Evolutionary conservation across 1,284 basidiomycete species (phyloP).

Genomic region (Leccinum subrobustum): DNA sequence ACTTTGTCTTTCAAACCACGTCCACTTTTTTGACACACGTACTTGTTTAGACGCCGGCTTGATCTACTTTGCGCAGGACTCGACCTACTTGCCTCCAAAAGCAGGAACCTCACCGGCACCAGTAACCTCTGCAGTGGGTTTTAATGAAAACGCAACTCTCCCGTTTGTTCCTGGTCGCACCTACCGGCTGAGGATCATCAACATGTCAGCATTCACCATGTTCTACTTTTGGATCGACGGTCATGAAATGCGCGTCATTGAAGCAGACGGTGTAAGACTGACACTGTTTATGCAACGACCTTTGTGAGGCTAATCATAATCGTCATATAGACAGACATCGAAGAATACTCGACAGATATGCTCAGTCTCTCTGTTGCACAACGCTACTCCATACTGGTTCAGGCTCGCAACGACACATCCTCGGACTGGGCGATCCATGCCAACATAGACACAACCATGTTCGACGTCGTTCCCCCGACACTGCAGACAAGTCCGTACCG

Average conservation of each 20-base stretch:
- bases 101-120: constrained; percentile 45
- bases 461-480: constrained; percentile 71
- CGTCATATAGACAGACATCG: constrained; percentile 62
- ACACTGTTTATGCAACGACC: background rate
- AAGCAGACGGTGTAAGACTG: constrained; percentile 76
- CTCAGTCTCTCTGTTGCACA: constrained; percentile 83
- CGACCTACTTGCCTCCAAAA: constrained; percentile 64
- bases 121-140: constrained; percentile 61
- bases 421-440: constrained; percentile 89
- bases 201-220: constrained; percentile 69
- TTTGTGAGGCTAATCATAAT: background rate
- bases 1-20: constrained; percentile 9
- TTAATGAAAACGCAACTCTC: constrained; percentile 86
- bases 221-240: constrained; percentile 92
- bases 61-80: constrained; percentile 83
- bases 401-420: constrained; percentile 81
- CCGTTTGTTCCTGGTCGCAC: constrained; percentile 83
- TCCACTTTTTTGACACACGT: background rate
- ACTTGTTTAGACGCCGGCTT: constrained; percentile 64
- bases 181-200: constrained; percentile 76
- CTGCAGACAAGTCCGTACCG: constrained; percentile 70
- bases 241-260: constrained; percentile 88
- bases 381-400: constrained; percentile 91
- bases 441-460: constrained; percentile 88
- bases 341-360: constrained; percentile 68